Evolutionary conservation across 164 flowering plant species (phyloP), one percentile per base, ranked within the genome.

Genomic region (Kalanchoe fedtschenkoi): DNA sequence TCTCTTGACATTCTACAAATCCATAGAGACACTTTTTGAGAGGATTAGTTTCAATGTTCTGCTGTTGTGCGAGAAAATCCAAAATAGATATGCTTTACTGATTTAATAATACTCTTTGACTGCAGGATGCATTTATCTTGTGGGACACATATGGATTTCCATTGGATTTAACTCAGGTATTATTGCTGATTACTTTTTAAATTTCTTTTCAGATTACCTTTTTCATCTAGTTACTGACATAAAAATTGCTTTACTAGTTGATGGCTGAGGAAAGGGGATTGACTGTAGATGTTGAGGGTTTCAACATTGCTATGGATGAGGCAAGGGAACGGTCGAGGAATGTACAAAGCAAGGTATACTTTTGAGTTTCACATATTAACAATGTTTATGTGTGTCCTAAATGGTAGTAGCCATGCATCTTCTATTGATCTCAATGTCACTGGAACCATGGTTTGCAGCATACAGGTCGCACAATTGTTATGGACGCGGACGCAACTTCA

Each of bases 81-180:
- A 16, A 43, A 43, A 43, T 19, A 10, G 4, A 14, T 17, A 34
- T 30, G 21, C 43, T 42, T 55, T 58, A 2, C 33, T 29, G 32
- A 5, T 32, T 55, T 39, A 24, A 32, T 58, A 30, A 15, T 62
- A 19, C 32, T 35, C 15, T 57, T n/a, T 5, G 69, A n/a, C 66
- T 83, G 75, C 89, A 95, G 99, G 97, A 89, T 81, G 99, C 99
- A 16, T 95, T 95, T 81, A 68, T 87, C 62, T 74, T 95, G 70
- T 95, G 99, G 99, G 97, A 91, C 68, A 95, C 99, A 13, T 95
- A 75, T 78, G 99, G 99, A 17, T 95, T 95, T 66, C 99, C 99
- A 6, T 72, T 91, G 70, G 99, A 95, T 77, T 75, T 95, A 70
- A 95, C 99, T 39, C 96, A 95, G 91, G 99, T 95, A 60, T 56